phyloP scores from a whole-genome alignment of 768 basidiomycete genomes.

The Mrakia blollopis region DNA sequence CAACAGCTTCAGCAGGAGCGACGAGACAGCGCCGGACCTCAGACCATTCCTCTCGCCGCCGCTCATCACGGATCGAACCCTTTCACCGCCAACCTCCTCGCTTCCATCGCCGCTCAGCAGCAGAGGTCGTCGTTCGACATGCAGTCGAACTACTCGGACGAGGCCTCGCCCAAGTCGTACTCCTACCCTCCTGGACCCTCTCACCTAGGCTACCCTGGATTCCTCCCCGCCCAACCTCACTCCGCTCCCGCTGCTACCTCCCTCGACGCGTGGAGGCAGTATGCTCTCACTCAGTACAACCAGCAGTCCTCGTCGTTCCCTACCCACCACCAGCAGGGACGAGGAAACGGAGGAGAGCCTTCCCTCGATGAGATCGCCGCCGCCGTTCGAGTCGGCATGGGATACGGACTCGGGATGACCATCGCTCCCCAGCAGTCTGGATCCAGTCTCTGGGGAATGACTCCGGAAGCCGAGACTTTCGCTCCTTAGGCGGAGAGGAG shows the following conservation, averaged over 20 bases:
- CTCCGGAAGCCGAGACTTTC: not conserved
- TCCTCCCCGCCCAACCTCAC: slow-evolving; percentile 2
- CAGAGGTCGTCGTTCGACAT: slow-evolving; percentile 17
- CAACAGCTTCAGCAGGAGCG: slow-evolving; percentile 13
- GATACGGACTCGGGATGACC: slow-evolving; percentile 18
- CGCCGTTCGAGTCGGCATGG: slow-evolving; percentile 27
- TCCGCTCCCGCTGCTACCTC: not conserved
- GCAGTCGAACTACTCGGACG: not conserved
- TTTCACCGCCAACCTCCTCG: slow-evolving; percentile 18
- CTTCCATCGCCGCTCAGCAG: slow-evolving; percentile 24
- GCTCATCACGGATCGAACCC: slow-evolving; percentile 30
- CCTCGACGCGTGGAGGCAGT: slow-evolving; percentile 25
- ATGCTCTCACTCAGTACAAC: slow-evolving; percentile 23
- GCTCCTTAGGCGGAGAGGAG: not conserved
- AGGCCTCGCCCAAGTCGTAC: slow-evolving; percentile 22
- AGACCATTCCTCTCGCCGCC: slow-evolving; percentile 8
- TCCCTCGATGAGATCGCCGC: slow-evolving; percentile 20
- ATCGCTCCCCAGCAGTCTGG: not conserved
- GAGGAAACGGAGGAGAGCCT: not conserved
- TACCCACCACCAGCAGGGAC: not conserved
- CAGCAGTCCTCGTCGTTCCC: slow-evolving; percentile 7
- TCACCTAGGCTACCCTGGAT: not conserved
- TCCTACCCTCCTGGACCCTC: slow-evolving; percentile 17
- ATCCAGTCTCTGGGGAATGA: not conserved
- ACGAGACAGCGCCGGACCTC: not conserved